A percentile compares a stretch with the other conserved stretches of the same genome.
These are phyloP conservation scores for Articulospora tetracladia DNA, from an alignment of 495 filamentous ascomycete species.

Conservation along the genomic window DNA sequence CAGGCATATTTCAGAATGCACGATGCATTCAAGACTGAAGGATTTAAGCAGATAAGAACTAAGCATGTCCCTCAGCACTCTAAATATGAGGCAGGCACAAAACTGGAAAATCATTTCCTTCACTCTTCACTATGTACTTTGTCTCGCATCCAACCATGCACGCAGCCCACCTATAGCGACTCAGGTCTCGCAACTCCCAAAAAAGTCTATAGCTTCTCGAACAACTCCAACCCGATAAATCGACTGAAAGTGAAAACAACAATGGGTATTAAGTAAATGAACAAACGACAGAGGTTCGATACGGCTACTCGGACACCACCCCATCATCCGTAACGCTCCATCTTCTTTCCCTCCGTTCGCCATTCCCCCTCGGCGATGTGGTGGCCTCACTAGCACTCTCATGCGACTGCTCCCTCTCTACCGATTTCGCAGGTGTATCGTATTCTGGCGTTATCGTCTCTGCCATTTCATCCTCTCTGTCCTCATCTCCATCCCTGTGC, in stretches of 20 bases:
- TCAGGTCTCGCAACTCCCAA: too few relatives aligned
- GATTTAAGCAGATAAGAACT: too few relatives aligned
- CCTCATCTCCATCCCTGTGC: conserved; percentile 2
- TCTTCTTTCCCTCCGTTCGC: conserved; percentile 22
- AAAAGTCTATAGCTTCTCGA: too few relatives aligned
- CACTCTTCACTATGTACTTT: too few relatives aligned
- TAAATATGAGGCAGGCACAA: too few relatives aligned
- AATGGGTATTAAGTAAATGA: background rate
- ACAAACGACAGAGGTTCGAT: background rate
- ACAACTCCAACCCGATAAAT: background rate
- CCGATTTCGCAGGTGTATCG: background rate
- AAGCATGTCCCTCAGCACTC: too few relatives aligned
- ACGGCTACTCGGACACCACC: conserved; percentile 22
- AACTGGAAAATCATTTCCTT: too few relatives aligned
- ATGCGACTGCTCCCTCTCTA: background rate
- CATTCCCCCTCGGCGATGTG: conserved; percentile 14
- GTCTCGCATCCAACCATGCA: too few relatives aligned
- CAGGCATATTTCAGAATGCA: too few relatives aligned
- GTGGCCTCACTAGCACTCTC: conserved; percentile 10
- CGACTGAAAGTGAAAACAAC: background rate
- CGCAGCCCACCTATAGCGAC: too few relatives aligned
- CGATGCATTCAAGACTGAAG: too few relatives aligned
- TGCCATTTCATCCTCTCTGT: conserved; percentile 1
- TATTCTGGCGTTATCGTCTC: conserved; percentile 1
- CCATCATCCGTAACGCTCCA: conserved; percentile 28